These are phyloP conservation scores for Ulmus americana DNA, from an alignment of 331 rosid genomes.

Conservation along the genomic window DNA sequence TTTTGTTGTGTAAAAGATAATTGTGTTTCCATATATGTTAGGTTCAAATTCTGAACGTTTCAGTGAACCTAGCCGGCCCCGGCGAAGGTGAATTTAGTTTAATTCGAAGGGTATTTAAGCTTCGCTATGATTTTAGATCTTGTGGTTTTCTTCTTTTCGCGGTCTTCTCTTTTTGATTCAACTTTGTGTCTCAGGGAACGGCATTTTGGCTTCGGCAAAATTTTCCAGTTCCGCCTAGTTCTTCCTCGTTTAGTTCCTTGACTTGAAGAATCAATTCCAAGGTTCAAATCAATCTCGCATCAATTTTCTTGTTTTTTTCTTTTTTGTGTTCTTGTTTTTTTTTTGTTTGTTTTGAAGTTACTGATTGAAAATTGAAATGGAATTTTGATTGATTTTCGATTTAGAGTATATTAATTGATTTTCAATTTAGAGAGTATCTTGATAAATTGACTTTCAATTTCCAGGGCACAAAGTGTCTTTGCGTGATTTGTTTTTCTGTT, in stretches of 20 bases:
- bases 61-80: background rate
- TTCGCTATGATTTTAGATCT: conserved; percentile 22
- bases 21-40: background rate
- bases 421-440: background rate
- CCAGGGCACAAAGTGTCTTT: background rate
- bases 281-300: conserved; percentile 24
- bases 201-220: conserved; percentile 13
- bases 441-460: background rate
- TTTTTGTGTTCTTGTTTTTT: background rate
- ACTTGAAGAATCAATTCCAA: conserved; percentile 18
- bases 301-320: conserved; percentile 1
- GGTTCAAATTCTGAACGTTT: background rate
- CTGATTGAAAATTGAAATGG: background rate
- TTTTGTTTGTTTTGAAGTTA: background rate
- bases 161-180: background rate
- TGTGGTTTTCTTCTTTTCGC: conserved; percentile 14
- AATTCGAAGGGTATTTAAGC: background rate
- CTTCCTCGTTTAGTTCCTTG: conserved; percentile 19
- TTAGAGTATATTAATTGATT: background rate
- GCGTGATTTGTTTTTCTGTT: background rate
- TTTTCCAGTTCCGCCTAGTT: conserved; percentile 21
- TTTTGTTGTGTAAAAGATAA: too few species aligned
- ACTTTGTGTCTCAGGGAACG: conserved; percentile 23
- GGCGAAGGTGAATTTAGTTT: background rate
- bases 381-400: background rate